Conservation (phyloP, 371 early-diverging fungal genomes). For the Lichtheimia ornata region DNA sequence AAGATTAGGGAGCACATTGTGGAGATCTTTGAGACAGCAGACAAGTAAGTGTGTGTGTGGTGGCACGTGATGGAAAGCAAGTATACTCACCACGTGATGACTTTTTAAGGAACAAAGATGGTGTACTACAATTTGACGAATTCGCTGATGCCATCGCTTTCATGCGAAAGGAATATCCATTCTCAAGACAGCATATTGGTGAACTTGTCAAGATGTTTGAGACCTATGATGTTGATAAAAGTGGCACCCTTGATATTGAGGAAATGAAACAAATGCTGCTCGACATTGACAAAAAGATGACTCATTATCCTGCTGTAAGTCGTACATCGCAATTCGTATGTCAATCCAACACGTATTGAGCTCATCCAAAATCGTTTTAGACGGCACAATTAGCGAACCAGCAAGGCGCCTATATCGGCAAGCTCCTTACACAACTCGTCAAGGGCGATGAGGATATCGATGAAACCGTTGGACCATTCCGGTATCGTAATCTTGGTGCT, state of each 20-base stretch:
- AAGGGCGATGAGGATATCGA: slow-evolving; percentile 12
- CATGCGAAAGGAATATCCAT: slow-evolving; percentile 50
- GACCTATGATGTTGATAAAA: slow-evolving; percentile 37
- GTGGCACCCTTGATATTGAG: slow-evolving; percentile 57
- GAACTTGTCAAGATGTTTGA: slow-evolving; percentile 54
- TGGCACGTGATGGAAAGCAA: no score
- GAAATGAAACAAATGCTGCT: slow-evolving; percentile 60
- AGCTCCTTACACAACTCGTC: slow-evolving; percentile 35
- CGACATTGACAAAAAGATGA: slow-evolving; percentile 67
- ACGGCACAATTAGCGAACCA: slow-evolving; percentile 92
- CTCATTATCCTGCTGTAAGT: slow-evolving; percentile 71
- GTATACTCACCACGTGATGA: no score
- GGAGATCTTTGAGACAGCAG: slow-evolving; percentile 54
- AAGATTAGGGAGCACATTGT: slow-evolving; percentile 56
- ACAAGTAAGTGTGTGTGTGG: slow-evolving; percentile 28
- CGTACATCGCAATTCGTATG: background rate
- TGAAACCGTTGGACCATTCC: slow-evolving; percentile 50
- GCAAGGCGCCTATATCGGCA: slow-evolving; percentile 74
- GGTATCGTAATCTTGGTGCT: slow-evolving; percentile 74
- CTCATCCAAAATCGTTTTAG: slow-evolving; percentile 15
- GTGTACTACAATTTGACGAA: slow-evolving; percentile 47
- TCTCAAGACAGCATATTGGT: slow-evolving; percentile 57
- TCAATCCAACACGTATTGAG: background rate
- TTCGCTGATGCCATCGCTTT: slow-evolving; percentile 41
- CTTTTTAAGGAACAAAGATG: slow-evolving; percentile 43